Evolutionary conservation across 108 stramenopile species (phyloP), one percentile per base, ranked within the genome.

Genomic region (Pelagomonas calceolata): DNA sequence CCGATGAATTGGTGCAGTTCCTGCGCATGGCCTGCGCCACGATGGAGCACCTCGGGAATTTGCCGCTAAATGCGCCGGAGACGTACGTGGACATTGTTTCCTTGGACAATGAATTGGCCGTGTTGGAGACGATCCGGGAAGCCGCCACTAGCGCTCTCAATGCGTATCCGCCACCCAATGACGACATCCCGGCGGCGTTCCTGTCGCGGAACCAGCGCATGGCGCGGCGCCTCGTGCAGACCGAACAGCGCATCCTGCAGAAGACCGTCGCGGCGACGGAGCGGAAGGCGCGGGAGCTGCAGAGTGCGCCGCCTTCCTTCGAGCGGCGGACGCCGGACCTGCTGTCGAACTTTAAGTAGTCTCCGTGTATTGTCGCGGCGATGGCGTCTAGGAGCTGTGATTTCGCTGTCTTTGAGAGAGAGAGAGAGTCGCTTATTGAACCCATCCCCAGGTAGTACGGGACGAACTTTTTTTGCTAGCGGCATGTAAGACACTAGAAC

Each of bases 1-100:
- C 94, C 10, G 85, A 88, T 70, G 95, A 96, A 82, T 87, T 95
- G 76, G 75, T 96, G 66, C 91, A 96, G 84, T 96, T 90, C 78
- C 83, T 95, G 66, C 84, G 95, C n/a, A 75, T 96, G 68, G 90
- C 95, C 88, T 87, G 88, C 73, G 89, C 94, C 84, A 95, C 91
- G 21, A 82, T 81, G n/a, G 94, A 95, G 39, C 92, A 96, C 73
- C 86, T 91, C 0, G 75, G 90, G 30, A 91, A 87, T 21, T 86
- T 85, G 65, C 82, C 85, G 18, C 35, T 75, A 32, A 43, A 70
- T 36, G 74, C 75, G 39, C 66, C 77, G 39, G 37, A 32, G 34
- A 51, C 32, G 4, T 71, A 30, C 34, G 29, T 30, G 12, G 9
- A 65, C 30, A 60, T 64, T 15, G 17, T 70, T 0, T 32, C 18